Base-by-base conservation (phyloP, 139 green algal genomes). In the Volvox reticuliferus region DNA sequence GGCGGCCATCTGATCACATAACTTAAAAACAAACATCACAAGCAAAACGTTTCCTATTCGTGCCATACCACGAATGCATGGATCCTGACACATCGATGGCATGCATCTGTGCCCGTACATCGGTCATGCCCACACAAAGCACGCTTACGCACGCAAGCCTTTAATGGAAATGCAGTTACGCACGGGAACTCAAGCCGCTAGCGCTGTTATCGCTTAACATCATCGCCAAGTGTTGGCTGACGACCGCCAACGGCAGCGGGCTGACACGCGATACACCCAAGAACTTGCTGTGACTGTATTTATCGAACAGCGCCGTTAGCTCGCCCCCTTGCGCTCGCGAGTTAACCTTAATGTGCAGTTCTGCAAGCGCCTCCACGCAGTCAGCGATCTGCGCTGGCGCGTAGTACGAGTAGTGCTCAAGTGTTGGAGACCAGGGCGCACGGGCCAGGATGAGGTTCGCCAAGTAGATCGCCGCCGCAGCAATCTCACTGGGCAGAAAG, bases 401-500 rank as follows among this genome's bases (percentile, higher is more conserved):
- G 89, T 94, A 94, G 85, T 79, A 91, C 6, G 69, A 92, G 88
- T 95, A 95, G 79, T 95, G 91, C 65, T 89, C 88, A n/a, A 95
- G 91, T 1, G 73, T 95, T 50, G 84, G 88, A 9, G 92, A 89
- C 93, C 93, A 95, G 12, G 91, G 86, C 0, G 62, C 61, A 6
- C 93, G 88, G 32, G 87, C 35, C 3, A 95, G 80, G 83, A 97
- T 98, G 44, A 95, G 91, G 28, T 95, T 94, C 28, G 97, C 97
- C 13, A 99, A 91, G 84, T 98, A 96, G 5, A 99, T 94, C 61
- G 93, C 93, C 14, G 96, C 95, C 6, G 97, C 97, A 20, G 96
- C 98, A 24, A 99, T 91, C 37, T 95, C 88, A 62, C 94, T 98
- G 22, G 97, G 96, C 88, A 97, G 92, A 89, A 96, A 99, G 28